phyloP scores from a whole-genome alignment of 352 stramenopile species.

The Phytopythium oedochilum region DNA sequence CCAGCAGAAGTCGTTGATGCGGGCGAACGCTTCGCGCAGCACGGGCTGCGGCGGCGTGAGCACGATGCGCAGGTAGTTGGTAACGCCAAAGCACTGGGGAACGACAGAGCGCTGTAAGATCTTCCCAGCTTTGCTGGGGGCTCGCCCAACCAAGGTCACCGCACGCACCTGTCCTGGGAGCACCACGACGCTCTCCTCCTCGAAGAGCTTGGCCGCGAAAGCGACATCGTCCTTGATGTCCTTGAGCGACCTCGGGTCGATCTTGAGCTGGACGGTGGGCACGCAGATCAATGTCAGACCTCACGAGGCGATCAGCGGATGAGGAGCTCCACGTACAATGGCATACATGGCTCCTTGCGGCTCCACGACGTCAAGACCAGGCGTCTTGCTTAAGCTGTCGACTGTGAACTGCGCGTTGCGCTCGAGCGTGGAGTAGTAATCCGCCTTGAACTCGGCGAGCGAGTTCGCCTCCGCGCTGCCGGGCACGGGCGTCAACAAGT shows the following conservation, averaged over 20 bases:
- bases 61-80: constrained; percentile 32
- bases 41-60: constrained; percentile 29
- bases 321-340: constrained; percentile 58
- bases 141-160: too few relatives aligned
- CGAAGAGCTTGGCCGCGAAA: constrained; percentile 91
- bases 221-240: constrained; percentile 91
- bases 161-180: constrained; percentile 85
- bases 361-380: constrained; percentile 83
- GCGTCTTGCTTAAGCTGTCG: constrained; percentile 62
- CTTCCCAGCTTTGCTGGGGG: too few relatives aligned
- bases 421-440: constrained; percentile 82
- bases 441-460: constrained; percentile 75
- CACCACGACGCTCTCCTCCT: constrained; percentile 95
- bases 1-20: constrained; percentile 30
- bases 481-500: constrained; percentile 65
- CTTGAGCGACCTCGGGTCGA: constrained; percentile 66
- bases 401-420: constrained; percentile 84
- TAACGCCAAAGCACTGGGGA: constrained; percentile 23
- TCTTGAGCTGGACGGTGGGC: constrained; percentile 39
- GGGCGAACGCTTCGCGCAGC: constrained; percentile 28
- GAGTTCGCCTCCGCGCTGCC: constrained; percentile 55
- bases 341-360: constrained; percentile 95
- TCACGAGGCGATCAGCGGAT: background rate
- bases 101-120: too few relatives aligned
- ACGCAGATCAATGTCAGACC: too few relatives aligned